Evolutionary conservation across 176 grass and related monocot species (phyloP).

Genomic region (Carex kokanica): DNA sequence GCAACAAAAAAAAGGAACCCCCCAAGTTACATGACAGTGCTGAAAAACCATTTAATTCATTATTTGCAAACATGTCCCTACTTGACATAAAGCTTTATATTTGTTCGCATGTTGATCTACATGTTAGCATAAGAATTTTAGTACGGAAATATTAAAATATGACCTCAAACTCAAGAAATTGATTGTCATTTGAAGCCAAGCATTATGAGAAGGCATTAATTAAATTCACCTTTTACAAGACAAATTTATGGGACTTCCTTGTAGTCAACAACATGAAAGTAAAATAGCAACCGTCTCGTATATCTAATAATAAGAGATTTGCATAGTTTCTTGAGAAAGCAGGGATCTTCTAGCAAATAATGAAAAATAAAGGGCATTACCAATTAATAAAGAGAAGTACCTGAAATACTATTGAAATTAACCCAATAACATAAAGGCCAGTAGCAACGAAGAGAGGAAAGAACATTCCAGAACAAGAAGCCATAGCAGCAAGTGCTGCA

Average conservation of each 20-base stretch:
- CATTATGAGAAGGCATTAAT: not conserved
- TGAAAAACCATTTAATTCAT: not conserved
- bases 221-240: not conserved
- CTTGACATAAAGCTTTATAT: not conserved
- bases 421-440: slow-evolving; percentile 54
- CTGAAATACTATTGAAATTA: slow-evolving; percentile 60
- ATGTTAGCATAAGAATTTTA: not conserved
- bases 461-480: slow-evolving; percentile 89
- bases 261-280: not conserved
- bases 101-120: not conserved
- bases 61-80: not conserved
- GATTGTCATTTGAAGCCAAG: not conserved
- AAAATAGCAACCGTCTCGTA: not conserved
- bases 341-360: not conserved
- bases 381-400: slow-evolving; percentile 36
- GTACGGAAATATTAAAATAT: not conserved
- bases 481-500: slow-evolving; percentile 75
- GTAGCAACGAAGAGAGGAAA: slow-evolving; percentile 72
- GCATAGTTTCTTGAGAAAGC: not conserved
- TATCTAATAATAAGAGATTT: not conserved
- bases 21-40: too few species aligned
- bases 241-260: not conserved
- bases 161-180: not conserved
- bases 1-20: too few species aligned
- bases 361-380: not conserved